These are phyloP conservation scores for Nicotiana otophora DNA, from an alignment of 257 asterid species.

Conservation along the genomic window DNA sequence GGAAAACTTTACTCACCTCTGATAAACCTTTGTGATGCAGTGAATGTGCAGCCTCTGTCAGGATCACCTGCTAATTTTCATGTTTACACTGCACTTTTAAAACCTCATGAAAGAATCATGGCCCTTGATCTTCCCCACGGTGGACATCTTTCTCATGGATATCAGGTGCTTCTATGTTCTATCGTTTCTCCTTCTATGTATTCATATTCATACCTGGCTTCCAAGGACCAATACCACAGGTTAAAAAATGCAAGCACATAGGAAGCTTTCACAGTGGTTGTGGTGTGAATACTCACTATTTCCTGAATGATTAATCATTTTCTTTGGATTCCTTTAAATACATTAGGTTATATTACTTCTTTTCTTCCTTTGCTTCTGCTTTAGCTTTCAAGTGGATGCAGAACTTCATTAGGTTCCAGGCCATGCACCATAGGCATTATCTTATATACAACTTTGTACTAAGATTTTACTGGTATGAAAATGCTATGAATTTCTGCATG, in stretches of 20 bases:
- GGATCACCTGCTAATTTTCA: constrained; percentile 96
- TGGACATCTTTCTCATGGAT: constrained; percentile 96
- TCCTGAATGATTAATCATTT: not conserved
- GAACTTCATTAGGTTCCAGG: not conserved
- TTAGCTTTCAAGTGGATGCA: not conserved
- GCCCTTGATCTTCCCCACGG: constrained; percentile 99
- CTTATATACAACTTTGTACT: not conserved
- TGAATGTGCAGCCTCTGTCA: constrained; percentile 90
- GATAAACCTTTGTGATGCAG: constrained; percentile 33
- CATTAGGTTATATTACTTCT: not conserved
- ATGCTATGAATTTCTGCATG: not conserved
- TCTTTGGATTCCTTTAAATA: not conserved
- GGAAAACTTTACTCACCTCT: not conserved
- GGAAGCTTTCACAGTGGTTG: not conserved
- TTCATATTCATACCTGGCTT: not conserved
- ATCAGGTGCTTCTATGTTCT: constrained; percentile 54
- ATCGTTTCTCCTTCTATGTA: not conserved
- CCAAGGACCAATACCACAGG: not conserved
- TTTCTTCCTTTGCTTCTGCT: not conserved
- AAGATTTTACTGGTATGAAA: not conserved
- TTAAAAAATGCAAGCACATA: not conserved
- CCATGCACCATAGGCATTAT: not conserved
- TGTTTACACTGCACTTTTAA: constrained; percentile 82
- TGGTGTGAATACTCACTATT: not conserved
- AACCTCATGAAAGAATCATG: constrained; percentile 96